These are phyloP conservation scores for Trypanosoma mega DNA, from an alignment of 208 protist genomes.

Conservation along the genomic window DNA sequence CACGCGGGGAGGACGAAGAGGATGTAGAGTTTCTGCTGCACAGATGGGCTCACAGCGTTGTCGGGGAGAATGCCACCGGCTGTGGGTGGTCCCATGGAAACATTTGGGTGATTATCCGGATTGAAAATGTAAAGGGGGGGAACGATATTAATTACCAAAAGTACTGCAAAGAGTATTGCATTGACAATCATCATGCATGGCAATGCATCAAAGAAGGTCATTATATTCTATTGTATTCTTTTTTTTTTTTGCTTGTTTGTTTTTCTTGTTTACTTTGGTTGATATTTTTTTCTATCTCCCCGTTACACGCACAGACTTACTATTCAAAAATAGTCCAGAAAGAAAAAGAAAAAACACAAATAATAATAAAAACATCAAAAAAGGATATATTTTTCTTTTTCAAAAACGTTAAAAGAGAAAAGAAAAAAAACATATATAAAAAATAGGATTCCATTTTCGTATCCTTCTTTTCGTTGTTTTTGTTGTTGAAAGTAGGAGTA, in stretches of 20 bases:
- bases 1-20: conserved; percentile 66
- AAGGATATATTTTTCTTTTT: not conserved
- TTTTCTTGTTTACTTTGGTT: not conserved
- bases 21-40: conserved; percentile 77
- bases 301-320: too few relatives aligned
- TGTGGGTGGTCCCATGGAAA: conserved; percentile 35
- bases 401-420: not conserved
- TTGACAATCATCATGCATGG: conserved; percentile 27
- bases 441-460: too few relatives aligned
- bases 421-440: conserved; percentile 17
- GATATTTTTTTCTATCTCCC: too few relatives aligned
- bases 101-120: conserved; percentile 27
- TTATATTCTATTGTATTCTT: too few relatives aligned
- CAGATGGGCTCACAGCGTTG: conserved; percentile 31
- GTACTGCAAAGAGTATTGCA: conserved; percentile 47
- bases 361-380: conserved; percentile 7
- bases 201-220: too few relatives aligned
- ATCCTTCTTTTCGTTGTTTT: too few relatives aligned
- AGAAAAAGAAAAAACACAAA: too few relatives aligned
- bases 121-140: conserved; percentile 71
- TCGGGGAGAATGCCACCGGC: conserved; percentile 40
- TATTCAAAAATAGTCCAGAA: too few relatives aligned
- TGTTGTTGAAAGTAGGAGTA: too few relatives aligned
- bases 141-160: conserved; percentile 49
- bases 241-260: conserved; percentile 6